Evolutionary conservation across 2,329 filamentous ascomycete genomes (phyloP).

Genomic region (Daldinia eschscholtzii): DNA sequence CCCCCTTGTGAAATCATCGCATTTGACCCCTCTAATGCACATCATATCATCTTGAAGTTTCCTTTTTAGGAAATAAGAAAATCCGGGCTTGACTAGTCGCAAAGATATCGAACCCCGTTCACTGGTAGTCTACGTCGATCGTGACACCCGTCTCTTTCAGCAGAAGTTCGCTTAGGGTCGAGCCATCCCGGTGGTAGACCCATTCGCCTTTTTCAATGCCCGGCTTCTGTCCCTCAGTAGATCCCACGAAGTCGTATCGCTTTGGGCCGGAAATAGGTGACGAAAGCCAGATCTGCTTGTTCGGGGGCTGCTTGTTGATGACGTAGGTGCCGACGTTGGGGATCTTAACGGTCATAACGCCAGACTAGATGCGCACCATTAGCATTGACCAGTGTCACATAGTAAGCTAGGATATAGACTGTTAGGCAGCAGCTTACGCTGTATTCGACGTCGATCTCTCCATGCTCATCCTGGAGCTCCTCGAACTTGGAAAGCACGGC

Average conservation of each 20-base stretch:
- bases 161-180: slow-evolving; percentile 78
- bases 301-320: slow-evolving; percentile 98
- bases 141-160: slow-evolving; percentile 80
- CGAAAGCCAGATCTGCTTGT: slow-evolving; percentile 97
- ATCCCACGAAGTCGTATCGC: slow-evolving; percentile 89
- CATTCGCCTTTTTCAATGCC: slow-evolving; percentile 80
- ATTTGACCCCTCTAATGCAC: background rate
- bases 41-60: background rate
- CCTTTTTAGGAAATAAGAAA: background rate
- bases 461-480: slow-evolving; percentile 76
- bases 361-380: slow-evolving; percentile 68
- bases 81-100: background rate
- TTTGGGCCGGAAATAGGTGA: slow-evolving; percentile 93
- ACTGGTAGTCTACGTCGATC: slow-evolving; percentile 25
- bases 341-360: slow-evolving; percentile 83
- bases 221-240: slow-evolving; percentile 82
- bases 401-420: slow-evolving; percentile 1
- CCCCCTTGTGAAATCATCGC: slow-evolving; percentile 10
- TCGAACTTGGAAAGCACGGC: slow-evolving; percentile 72
- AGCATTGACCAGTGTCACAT: slow-evolving; percentile 31
- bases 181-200: slow-evolving; percentile 90
- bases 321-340: slow-evolving; percentile 84
- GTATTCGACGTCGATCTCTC: slow-evolving; percentile 89
- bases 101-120: background rate
- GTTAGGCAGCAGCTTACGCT: slow-evolving; percentile 70